Evolutionary conservation across 257 asterid species (phyloP).

Genomic region (Solanum paucissectum): DNA sequence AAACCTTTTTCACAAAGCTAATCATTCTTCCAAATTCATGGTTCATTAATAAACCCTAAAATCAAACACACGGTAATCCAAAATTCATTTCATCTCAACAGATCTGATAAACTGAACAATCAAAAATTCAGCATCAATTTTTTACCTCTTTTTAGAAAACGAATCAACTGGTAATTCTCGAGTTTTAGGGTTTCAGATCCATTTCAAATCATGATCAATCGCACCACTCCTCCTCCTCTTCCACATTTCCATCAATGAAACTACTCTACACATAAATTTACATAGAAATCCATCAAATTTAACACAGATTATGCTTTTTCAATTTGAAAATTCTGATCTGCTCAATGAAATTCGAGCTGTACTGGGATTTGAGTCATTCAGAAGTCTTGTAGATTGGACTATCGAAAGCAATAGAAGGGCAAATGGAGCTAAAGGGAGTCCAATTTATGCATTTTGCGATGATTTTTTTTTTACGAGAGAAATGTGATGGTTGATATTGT

Average conservation of each 20-base stretch:
- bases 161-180: neutral
- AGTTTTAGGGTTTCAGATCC: neutral
- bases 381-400: neutral
- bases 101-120: neutral
- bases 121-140: neutral
- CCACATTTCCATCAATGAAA: neutral
- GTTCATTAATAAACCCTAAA: neutral
- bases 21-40: neutral
- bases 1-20: neutral
- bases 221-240: neutral
- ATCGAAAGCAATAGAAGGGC: neutral
- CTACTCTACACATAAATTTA: neutral
- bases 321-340: neutral
- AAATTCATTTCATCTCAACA: neutral
- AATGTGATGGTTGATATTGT: neutral
- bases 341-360: neutral
- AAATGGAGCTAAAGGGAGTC: neutral
- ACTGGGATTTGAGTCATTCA: neutral
- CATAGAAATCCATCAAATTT: neutral
- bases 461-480: neutral
- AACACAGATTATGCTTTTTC: neutral
- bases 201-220: neutral
- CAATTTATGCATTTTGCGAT: neutral
- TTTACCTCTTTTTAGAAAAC: neutral
- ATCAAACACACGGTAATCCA: neutral